Evolutionary conservation across 257 asterid genomes (phyloP).

Genomic region (Parsonsia alboflavescens): DNA sequence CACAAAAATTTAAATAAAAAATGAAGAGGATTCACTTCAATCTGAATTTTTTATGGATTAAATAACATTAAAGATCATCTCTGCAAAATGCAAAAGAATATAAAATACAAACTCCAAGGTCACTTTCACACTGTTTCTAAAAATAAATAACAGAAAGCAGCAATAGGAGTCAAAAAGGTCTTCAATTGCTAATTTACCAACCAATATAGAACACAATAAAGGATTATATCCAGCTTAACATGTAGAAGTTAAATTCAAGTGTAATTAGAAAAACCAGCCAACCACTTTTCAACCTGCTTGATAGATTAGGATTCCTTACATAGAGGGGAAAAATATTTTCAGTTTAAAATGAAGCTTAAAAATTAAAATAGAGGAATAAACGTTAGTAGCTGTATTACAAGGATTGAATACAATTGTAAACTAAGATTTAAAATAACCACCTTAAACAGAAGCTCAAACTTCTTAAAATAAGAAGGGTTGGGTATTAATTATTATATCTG

Average conservation of each 20-base stretch:
- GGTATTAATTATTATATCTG: background rate
- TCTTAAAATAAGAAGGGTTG: background rate
- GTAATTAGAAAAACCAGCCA: background rate
- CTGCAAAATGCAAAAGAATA: background rate
- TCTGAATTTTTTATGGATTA: background rate
- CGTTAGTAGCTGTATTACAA: background rate
- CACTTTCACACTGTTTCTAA: background rate
- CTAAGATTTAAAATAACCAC: background rate
- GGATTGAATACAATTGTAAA: background rate
- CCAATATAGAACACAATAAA: background rate
- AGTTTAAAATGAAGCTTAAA: background rate
- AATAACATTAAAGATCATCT: background rate
- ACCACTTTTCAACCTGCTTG: background rate
- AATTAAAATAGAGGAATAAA: background rate
- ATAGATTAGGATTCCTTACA: background rate
- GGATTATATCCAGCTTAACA: background rate
- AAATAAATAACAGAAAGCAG: background rate
- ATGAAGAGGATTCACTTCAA: background rate
- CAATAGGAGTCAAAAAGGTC: background rate
- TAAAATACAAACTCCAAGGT: background rate
- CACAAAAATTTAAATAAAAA: constrained; percentile 1
- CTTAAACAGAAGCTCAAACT: background rate
- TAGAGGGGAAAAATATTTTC: background rate
- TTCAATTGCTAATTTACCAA: background rate
- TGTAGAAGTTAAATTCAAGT: background rate